Percentiles rank a stretch among this genome's conserved stretches.
Evolutionary conservation across 1,284 basidiomycete genomes (phyloP).

Genomic region (Tylopilus sp.): DNA sequence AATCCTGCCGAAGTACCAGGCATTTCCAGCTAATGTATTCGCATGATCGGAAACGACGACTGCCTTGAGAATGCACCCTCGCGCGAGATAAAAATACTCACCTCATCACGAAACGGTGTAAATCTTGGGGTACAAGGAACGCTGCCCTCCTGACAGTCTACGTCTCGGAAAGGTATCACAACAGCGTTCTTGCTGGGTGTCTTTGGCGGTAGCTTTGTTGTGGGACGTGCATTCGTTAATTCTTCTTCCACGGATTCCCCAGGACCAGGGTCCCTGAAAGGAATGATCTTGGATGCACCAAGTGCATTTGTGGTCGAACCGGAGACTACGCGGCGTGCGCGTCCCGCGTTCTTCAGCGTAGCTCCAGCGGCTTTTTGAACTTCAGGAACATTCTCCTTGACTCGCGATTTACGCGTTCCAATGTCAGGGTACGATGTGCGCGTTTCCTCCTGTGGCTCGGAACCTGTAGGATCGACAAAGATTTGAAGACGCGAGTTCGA

Average conservation of each 20-base stretch:
- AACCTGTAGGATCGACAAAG: constrained; percentile 75
- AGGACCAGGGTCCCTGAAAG: constrained; percentile 64
- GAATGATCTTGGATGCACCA: constrained; percentile 59
- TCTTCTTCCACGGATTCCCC: constrained; percentile 30
- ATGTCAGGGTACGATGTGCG: constrained; percentile 72
- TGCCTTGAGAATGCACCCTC: constrained; percentile 11
- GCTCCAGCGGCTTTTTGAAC: constrained; percentile 73
- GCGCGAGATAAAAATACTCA: constrained; percentile 42
- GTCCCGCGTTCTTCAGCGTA: constrained; percentile 69
- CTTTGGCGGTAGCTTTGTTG: constrained; percentile 41
- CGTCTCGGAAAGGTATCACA: constrained; percentile 55
- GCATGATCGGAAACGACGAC: constrained; percentile 19
- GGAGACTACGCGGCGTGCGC: constrained; percentile 62
- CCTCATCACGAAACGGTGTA: constrained; percentile 76
- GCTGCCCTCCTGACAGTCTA: constrained; percentile 29
- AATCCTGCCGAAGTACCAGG: constrained; percentile 37
- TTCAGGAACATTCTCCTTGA: constrained; percentile 81
- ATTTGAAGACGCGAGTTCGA: constrained; percentile 72
- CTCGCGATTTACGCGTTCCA: constrained; percentile 76
- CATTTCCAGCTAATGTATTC: constrained; percentile 36
- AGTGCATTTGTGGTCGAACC: constrained; percentile 47
- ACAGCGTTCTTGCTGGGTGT: constrained; percentile 41
- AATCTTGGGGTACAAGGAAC: constrained; percentile 66
- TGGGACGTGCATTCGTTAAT: constrained; percentile 41
- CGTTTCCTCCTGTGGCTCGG: constrained; percentile 56